These are phyloP conservation scores for Paraconiothyrium sp. DNA, from an alignment of 2,329 filamentous ascomycete genomes.

Conservation along the genomic window DNA sequence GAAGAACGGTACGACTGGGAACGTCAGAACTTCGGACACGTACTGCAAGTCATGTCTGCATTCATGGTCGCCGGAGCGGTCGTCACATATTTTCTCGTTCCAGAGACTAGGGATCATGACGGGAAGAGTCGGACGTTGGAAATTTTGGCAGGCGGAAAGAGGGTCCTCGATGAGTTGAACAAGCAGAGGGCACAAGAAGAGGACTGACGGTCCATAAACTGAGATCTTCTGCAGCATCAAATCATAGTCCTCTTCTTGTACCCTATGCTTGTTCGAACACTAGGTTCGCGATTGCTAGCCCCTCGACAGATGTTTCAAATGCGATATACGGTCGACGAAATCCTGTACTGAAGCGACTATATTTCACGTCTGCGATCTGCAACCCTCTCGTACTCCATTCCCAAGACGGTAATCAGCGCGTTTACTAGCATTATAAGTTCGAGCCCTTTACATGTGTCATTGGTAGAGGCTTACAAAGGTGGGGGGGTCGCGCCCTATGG, in stretches of 20 bases:
- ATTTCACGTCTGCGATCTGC: neutral
- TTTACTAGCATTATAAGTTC: neutral
- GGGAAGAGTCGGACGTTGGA: constrained; percentile 45
- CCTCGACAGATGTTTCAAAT: too few species aligned
- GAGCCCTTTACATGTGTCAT: neutral
- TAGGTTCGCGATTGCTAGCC: too few species aligned
- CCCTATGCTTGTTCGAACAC: too few species aligned
- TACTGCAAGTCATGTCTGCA: constrained; percentile 45
- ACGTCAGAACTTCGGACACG: constrained; percentile 40
- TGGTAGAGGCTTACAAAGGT: neutral
- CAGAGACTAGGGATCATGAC: constrained; percentile 45
- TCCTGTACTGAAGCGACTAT: neutral
- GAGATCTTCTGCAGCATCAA: too few species aligned
- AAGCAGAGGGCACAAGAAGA: constrained; percentile 35
- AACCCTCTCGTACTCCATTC: neutral
- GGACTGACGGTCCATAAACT: constrained; percentile 16
- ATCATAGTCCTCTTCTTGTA: too few species aligned
- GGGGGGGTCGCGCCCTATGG: neutral
- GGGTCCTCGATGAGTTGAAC: constrained; percentile 43
- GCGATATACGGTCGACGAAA: neutral
- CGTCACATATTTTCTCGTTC: constrained; percentile 43
- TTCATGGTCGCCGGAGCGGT: constrained; percentile 47
- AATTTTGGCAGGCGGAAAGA: constrained; percentile 42
- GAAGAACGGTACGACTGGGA: constrained; percentile 33
- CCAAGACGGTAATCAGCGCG: neutral